Evolutionary conservation across 179 eudicot species (phyloP), one percentile per base, ranked within the genome.

Genomic region (Gypsophila paniculata): DNA sequence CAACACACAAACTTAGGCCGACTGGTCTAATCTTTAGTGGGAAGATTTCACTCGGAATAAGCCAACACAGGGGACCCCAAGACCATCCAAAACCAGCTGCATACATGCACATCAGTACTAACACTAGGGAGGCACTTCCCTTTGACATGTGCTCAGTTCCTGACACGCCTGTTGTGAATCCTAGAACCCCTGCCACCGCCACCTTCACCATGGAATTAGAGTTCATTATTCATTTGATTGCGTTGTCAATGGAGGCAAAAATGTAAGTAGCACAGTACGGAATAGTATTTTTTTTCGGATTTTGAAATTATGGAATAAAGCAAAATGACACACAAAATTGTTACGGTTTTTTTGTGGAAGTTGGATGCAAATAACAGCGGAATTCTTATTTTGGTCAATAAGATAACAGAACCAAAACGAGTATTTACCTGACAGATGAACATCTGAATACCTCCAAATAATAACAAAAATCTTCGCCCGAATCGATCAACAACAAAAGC

Each of bases 1-100:
- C 85, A 42, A 85, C 80, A 4, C 78, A 79, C 9, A 87, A 62
- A 76, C 88, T 79, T 61, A 85, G 86, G 15, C 86, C 86, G 9
- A 78, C 76, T 17, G 87, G 67, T 14, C 90, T 70, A 2, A 85
- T 74, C 66, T 80, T 78, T 57, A 87, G 25, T 2, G 88, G 90
- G 65, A 79, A 85, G 74, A 87, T 85, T 71, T 87, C 90, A 61
- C 89, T 83, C 9, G 88, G 89, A 9, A 87, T 69, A 6, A 85
- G 79, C 85, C 86, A 87, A 14, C 75, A 76, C 13, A 87, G 64
- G 3, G 91, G 91, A 8, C 91, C 91, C 91, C 91, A 87, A 0
- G 91, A 87, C 82, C 84, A 78, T n/a, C 89, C 91, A 38, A 85
- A 87, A 14, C 80, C 91, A 17, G 86, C 87, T 63, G 77, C 87